phyloP scores from a whole-genome alignment of 441 rosid species.

The Lepidium campestre region DNA sequence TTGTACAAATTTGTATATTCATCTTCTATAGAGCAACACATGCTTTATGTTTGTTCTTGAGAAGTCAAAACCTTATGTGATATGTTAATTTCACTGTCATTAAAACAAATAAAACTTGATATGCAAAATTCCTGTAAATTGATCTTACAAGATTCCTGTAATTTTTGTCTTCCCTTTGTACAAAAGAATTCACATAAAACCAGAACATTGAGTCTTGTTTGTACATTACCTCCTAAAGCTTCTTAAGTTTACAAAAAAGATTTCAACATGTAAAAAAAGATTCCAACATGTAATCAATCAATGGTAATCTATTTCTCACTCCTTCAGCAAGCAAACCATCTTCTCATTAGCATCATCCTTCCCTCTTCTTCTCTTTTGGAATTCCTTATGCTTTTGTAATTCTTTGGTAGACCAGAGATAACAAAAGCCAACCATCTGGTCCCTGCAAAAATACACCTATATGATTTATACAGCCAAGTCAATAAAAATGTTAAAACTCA shows the following conservation, averaged over 20 bases:
- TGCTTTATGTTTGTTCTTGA: not conserved
- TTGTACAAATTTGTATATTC: not conserved
- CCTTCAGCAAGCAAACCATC: slow-evolving; percentile 62
- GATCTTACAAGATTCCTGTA: slow-evolving; percentile 5
- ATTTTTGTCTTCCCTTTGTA: slow-evolving; percentile 4
- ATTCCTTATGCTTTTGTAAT: not conserved
- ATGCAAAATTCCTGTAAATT: slow-evolving; percentile 1
- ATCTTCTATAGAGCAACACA: not conserved
- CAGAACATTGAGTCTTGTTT: slow-evolving; percentile 2
- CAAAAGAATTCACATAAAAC: slow-evolving; percentile 25
- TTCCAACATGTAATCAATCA: no score
- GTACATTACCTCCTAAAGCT: slow-evolving; percentile 2
- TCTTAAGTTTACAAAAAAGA: slow-evolving; percentile 1
- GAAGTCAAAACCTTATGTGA: not conserved
- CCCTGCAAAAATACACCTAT: slow-evolving; percentile 15
- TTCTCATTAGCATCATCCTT: slow-evolving; percentile 49
- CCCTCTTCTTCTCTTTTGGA: not conserved
- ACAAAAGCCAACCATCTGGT: not conserved
- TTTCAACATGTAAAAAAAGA: not conserved
- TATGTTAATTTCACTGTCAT: not conserved
- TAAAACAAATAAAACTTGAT: not conserved
- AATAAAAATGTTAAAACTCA: not conserved
- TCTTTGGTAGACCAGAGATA: not conserved
- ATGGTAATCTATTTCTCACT: slow-evolving; percentile 62
- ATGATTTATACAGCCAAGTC: not conserved